phyloP scores from a whole-genome alignment of 768 basidiomycete species.

The Lactifluus pinguis region DNA sequence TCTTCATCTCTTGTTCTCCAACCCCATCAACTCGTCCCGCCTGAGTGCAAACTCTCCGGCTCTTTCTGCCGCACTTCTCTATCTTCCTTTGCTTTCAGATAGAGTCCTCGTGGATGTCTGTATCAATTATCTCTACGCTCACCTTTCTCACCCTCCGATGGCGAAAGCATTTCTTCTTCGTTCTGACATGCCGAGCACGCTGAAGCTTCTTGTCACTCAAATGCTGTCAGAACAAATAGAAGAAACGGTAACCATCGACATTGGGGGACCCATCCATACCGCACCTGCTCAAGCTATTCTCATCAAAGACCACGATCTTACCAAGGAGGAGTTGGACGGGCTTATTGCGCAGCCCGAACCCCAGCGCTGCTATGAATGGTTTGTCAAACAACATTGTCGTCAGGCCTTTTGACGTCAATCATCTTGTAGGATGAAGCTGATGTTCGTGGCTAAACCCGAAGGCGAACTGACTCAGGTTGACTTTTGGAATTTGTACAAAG shows the following conservation, averaged over 20 bases:
- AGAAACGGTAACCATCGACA: constrained; percentile 53
- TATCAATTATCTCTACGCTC: constrained; percentile 65
- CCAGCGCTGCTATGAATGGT: constrained; percentile 80
- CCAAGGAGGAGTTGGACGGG: constrained; percentile 55
- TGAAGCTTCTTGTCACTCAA: constrained; percentile 59
- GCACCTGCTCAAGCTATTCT: constrained; percentile 40
- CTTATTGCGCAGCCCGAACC: constrained; percentile 59
- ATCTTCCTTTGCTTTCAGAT: constrained; percentile 66
- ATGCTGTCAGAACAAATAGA: constrained; percentile 65
- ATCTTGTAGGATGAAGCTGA: constrained; percentile 66
- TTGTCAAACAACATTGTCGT: constrained; percentile 17
- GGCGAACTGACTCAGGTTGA: constrained; percentile 88
- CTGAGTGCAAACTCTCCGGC: constrained; percentile 49
- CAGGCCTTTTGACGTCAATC: neutral
- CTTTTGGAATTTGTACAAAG: constrained; percentile 92
- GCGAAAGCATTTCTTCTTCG: constrained; percentile 70
- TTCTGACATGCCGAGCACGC: constrained; percentile 57
- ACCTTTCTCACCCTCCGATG: constrained; percentile 66
- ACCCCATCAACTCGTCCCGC: constrained; percentile 47
- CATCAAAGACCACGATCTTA: constrained; percentile 56
- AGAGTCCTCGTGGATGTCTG: constrained; percentile 59
- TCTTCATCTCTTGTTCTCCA: constrained; percentile 53
- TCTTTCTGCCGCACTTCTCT: constrained; percentile 54
- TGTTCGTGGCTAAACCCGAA: constrained; percentile 69
- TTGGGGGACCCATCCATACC: constrained; percentile 51